These are phyloP conservation scores for Byssothecium circinans DNA, from an alignment of 2,329 filamentous ascomycete species.

Conservation along the genomic window DNA sequence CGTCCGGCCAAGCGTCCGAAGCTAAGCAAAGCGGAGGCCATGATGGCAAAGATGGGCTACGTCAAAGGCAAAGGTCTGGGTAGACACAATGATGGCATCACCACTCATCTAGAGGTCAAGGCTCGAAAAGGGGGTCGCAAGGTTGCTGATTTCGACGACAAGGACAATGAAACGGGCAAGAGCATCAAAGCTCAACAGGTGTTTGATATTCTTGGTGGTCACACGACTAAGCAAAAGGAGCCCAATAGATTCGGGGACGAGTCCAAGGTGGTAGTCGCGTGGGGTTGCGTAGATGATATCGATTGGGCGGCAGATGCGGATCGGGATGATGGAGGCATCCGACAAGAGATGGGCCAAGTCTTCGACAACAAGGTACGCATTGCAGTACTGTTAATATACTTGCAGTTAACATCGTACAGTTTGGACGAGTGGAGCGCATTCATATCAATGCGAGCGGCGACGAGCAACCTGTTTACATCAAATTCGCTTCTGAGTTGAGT, in stretches of 20 bases:
- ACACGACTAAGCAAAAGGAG: constrained; percentile 47
- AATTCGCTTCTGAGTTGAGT: constrained; percentile 84
- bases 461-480: constrained; percentile 77
- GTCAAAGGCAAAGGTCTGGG: constrained; percentile 85
- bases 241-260: constrained; percentile 55
- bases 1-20: constrained; percentile 44
- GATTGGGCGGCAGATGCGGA: constrained; percentile 75
- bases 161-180: constrained; percentile 54
- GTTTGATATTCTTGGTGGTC: constrained; percentile 80
- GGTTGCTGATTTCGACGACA: constrained; percentile 12
- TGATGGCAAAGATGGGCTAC: constrained; percentile 96
- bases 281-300: constrained; percentile 84
- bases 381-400: constrained; percentile 5
- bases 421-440: constrained; percentile 79
- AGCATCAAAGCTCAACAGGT: constrained; percentile 31
- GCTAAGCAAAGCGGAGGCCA: constrained; percentile 65
- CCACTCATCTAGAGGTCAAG: constrained; percentile 74
- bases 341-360: constrained; percentile 94
- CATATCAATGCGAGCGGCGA: constrained; percentile 65
- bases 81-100: constrained; percentile 77
- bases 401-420: constrained; percentile 52
- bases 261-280: constrained; percentile 79
- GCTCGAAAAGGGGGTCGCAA: constrained; percentile 23
- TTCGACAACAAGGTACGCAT: constrained; percentile 74
- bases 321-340: constrained; percentile 63